Evolutionary conservation across 2,329 filamentous ascomycete genomes (phyloP).

Genomic region (Fusarium secorum): DNA sequence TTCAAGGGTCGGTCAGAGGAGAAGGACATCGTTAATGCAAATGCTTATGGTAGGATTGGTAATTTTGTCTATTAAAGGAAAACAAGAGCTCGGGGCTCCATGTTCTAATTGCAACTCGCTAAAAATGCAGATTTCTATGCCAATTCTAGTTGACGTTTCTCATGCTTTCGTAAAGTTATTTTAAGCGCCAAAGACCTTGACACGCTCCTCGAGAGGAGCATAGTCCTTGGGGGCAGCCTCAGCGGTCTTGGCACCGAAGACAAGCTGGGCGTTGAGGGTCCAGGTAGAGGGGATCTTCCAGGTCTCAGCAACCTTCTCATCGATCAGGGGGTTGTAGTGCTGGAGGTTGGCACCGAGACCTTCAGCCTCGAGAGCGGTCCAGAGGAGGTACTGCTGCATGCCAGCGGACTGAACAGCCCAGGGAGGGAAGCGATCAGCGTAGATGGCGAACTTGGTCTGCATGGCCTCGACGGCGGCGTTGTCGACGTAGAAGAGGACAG

Average conservation of each 20-base stretch:
- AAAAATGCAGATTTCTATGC: conserved; percentile 13
- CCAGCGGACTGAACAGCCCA: conserved; percentile 81
- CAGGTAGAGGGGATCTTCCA: conserved; percentile 78
- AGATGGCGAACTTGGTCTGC: conserved; percentile 73
- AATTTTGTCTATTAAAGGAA: conserved; percentile 1
- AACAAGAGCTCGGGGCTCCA: neutral
- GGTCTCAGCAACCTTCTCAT: conserved; percentile 71
- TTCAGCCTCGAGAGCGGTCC: conserved; percentile 83
- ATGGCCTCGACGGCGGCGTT: conserved; percentile 69
- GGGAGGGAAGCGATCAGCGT: conserved; percentile 79
- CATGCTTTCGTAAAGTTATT: conserved; percentile 2
- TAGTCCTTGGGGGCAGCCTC: conserved; percentile 70
- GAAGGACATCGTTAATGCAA: neutral
- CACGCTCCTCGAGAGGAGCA: conserved; percentile 69
- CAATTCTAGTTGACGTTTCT: conserved; percentile 1
- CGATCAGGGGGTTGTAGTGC: conserved; percentile 90
- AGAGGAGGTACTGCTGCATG: conserved; percentile 81
- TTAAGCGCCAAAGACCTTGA: conserved; percentile 69
- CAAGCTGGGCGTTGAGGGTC: conserved; percentile 83
- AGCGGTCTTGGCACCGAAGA: conserved; percentile 74
- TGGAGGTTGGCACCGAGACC: conserved; percentile 89
- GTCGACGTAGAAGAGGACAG: conserved; percentile 90
- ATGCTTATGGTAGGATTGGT: neutral
- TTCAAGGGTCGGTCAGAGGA: neutral
- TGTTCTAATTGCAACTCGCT: conserved; percentile 21